Evolutionary conservation across 305 asterid species (phyloP).

Genomic region (Galium porrigens): DNA sequence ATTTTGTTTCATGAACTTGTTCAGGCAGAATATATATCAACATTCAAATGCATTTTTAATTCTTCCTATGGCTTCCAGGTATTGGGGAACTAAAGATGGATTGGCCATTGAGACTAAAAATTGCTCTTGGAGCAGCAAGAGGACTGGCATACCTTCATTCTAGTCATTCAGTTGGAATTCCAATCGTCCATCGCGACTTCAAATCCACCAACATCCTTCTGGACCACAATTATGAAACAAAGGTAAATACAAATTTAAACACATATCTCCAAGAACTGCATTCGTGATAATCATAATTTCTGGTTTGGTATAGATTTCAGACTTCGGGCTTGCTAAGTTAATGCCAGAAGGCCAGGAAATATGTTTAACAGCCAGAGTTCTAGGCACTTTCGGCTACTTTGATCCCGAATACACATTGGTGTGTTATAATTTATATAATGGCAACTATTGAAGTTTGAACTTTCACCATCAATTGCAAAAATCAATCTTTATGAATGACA

Average conservation of each 20-base stretch:
- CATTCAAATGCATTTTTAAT: conserved; percentile 2
- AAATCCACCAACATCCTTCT: conserved; percentile 85
- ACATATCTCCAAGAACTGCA: conserved; percentile 3
- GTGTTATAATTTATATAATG: conserved; percentile 15
- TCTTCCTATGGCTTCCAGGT: conserved; percentile 33
- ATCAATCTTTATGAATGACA: background rate
- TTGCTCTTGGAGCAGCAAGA: conserved; percentile 84
- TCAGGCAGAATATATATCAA: background rate
- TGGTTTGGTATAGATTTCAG: conserved; percentile 58
- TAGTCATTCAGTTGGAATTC: conserved; percentile 71
- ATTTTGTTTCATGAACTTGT: conserved; percentile 1
- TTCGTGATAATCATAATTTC: background rate
- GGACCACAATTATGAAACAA: conserved; percentile 63
- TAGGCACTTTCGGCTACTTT: conserved; percentile 88
- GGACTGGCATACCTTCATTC: conserved; percentile 95
- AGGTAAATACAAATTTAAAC: conserved; percentile 29
- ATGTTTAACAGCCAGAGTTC: conserved; percentile 70
- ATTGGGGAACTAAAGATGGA: conserved; percentile 65
- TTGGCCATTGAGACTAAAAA: conserved; percentile 73
- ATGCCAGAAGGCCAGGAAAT: conserved; percentile 91
- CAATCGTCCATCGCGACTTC: conserved; percentile 86
- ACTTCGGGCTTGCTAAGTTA: conserved; percentile 81
- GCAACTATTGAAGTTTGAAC: background rate
- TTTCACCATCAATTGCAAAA: background rate
- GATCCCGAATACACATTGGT: conserved; percentile 94